Conservation (phyloP, 306 rosid species). For the Rosa chinensis region DNA sequence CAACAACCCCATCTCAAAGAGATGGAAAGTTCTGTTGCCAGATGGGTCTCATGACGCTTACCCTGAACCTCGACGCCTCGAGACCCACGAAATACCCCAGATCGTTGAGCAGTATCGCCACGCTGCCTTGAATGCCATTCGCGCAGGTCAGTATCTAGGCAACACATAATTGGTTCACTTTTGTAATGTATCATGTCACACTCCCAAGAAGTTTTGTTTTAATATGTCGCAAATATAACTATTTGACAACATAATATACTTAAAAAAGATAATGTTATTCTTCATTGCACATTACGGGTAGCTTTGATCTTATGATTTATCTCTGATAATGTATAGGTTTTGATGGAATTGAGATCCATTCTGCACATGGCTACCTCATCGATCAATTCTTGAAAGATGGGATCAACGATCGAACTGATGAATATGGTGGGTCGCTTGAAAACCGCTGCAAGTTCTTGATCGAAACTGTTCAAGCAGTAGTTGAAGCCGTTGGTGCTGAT, state of each 20-base stretch:
- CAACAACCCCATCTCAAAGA: constrained; percentile 48
- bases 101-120: constrained; percentile 75
- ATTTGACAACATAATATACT: background rate
- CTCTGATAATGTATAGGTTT: constrained; percentile 52
- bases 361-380: constrained; percentile 83
- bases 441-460: constrained; percentile 67
- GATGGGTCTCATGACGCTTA: constrained; percentile 75
- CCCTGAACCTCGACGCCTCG: constrained; percentile 57
- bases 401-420: constrained; percentile 53
- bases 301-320: background rate
- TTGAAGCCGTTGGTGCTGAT: constrained; percentile 56
- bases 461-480: constrained; percentile 57
- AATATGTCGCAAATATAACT: background rate
- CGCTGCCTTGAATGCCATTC: constrained; percentile 59
- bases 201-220: background rate
- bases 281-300: background rate
- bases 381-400: constrained; percentile 53
- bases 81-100: constrained; percentile 50
- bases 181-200: background rate
- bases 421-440: constrained; percentile 66
- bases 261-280: background rate
- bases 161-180: background rate
- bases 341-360: constrained; percentile 90
- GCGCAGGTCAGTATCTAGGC: constrained; percentile 53
- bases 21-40: constrained; percentile 76